These are phyloP conservation scores for Protomyces inundatus DNA, from an alignment of 1,139 yeast species.

Conservation along the genomic window DNA sequence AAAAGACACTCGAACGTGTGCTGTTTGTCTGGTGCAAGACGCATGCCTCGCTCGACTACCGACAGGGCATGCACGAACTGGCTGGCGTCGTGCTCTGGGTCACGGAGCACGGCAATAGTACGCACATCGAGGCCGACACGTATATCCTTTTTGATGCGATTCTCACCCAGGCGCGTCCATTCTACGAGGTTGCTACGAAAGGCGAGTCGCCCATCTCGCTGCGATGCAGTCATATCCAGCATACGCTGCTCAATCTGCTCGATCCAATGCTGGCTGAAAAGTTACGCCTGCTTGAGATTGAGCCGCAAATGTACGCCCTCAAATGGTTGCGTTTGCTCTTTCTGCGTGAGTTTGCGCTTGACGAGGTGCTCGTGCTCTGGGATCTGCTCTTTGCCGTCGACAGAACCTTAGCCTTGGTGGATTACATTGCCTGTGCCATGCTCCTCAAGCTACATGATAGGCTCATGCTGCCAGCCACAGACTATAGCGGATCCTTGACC, in stretches of 20 bases:
- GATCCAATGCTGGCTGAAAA: constrained; percentile 39
- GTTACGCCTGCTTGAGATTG: constrained; percentile 46
- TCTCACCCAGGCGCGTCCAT: constrained; percentile 37
- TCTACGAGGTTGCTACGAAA: constrained; percentile 39
- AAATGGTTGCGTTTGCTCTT: constrained; percentile 52
- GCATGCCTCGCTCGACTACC: constrained; percentile 50
- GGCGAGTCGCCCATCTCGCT: neutral
- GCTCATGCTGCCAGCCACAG: constrained; percentile 27
- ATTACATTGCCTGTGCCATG: constrained; percentile 39
- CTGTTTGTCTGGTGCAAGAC: constrained; percentile 52
- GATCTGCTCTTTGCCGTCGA: constrained; percentile 41
- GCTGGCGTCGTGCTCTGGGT: constrained; percentile 46
- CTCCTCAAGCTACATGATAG: constrained; percentile 36
- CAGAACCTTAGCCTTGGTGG: constrained; percentile 36
- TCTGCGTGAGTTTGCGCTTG: constrained; percentile 47
- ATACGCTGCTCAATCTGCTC: constrained; percentile 40
- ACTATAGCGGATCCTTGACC: constrained; percentile 38
- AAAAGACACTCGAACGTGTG: constrained; percentile 44
- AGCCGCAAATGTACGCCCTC: constrained; percentile 59
- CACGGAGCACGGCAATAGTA: constrained; percentile 26
- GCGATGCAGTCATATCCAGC: constrained; percentile 35
- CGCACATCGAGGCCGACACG: constrained; percentile 36
- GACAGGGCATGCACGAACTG: constrained; percentile 61
- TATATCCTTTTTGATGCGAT: constrained; percentile 37
- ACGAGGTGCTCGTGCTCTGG: constrained; percentile 38